Percentiles rank a stretch among this genome's conserved stretches.
phyloP scores from a whole-genome alignment of 2,329 filamentous ascomycete species.

The Pezicula radicicola region DNA sequence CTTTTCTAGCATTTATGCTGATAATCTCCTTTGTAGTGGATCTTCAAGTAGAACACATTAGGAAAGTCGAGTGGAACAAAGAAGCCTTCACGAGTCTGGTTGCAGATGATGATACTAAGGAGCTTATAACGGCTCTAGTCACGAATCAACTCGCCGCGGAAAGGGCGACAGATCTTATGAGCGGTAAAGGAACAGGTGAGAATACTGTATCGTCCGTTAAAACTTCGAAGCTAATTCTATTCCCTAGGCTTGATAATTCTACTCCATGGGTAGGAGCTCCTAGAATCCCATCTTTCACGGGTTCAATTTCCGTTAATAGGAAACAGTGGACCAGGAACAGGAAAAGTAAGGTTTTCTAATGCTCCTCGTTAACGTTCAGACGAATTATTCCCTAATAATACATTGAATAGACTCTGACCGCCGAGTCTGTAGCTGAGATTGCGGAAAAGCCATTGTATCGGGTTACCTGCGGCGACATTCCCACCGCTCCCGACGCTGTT shows the following conservation, averaged over 20 bases:
- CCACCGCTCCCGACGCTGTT: slow-evolving; percentile 58
- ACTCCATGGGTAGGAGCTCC: slow-evolving; percentile 9
- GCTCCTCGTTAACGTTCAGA: too few species aligned
- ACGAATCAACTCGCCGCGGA: slow-evolving; percentile 13
- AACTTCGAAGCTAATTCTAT: too few species aligned
- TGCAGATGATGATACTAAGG: slow-evolving; percentile 21
- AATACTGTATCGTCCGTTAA: too few species aligned
- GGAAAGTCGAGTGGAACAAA: slow-evolving; percentile 15
- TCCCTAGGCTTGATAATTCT: slow-evolving; percentile 13
- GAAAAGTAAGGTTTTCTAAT: too few species aligned
- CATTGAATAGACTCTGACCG: slow-evolving; percentile 25
- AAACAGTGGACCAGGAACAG: slow-evolving; percentile 14
- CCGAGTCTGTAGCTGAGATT: slow-evolving; percentile 52
- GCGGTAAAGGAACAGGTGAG: slow-evolving; percentile 13
- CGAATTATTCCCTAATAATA: too few species aligned
- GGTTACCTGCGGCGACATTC: slow-evolving; percentile 64
- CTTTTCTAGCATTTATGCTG: neutral
- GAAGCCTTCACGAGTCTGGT: slow-evolving; percentile 22
- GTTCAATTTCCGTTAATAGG: too few species aligned
- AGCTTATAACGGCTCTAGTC: slow-evolving; percentile 21
- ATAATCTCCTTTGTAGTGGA: neutral
- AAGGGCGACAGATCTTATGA: slow-evolving; percentile 22
- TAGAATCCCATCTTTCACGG: too few species aligned
- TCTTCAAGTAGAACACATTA: slow-evolving; percentile 4
- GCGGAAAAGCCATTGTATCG: slow-evolving; percentile 45